Percentiles rank a stretch among this genome's conserved stretches.
These are phyloP conservation scores for Spinellus fusiger DNA, from an alignment of 192 early-diverging fungal species.

Conservation along the genomic window DNA sequence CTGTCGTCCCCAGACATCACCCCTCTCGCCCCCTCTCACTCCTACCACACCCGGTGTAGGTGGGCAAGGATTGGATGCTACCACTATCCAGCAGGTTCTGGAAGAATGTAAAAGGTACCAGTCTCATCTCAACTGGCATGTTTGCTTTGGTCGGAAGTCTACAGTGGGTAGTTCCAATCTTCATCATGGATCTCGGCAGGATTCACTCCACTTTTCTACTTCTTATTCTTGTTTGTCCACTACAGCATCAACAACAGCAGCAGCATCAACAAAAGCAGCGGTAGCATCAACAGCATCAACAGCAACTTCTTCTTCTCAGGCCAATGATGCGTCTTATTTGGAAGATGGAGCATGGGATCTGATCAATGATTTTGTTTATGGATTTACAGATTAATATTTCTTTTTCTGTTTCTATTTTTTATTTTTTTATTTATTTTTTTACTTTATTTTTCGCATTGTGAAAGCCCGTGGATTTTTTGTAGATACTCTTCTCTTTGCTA, in stretches of 20 bases:
- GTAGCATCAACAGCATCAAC: no score
- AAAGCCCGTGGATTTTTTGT: no score
- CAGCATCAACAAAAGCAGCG: no score
- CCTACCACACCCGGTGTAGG: not conserved
- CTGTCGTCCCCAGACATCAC: not conserved
- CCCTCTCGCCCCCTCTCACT: not conserved
- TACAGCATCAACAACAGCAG: not conserved
- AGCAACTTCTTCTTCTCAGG: no score
- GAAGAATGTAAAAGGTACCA: not conserved
- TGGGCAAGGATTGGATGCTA: not conserved
- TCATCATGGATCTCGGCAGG: no score
- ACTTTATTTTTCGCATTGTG: not conserved
- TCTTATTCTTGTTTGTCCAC: not conserved
- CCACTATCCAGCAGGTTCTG: not conserved
- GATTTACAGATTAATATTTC: not conserved
- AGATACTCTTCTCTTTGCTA: no score
- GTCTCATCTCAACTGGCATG: not conserved
- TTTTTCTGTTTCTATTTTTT: not conserved
- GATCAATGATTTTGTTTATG: not conserved
- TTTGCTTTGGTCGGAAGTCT: not conserved
- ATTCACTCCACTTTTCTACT: no score
- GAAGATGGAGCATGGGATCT: not conserved
- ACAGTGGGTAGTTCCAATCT: not conserved
- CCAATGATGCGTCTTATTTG: not conserved
- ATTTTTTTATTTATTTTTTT: not conserved